Conservation (phyloP, 345 rosid genomes). For the Murraya paniculata region DNA sequence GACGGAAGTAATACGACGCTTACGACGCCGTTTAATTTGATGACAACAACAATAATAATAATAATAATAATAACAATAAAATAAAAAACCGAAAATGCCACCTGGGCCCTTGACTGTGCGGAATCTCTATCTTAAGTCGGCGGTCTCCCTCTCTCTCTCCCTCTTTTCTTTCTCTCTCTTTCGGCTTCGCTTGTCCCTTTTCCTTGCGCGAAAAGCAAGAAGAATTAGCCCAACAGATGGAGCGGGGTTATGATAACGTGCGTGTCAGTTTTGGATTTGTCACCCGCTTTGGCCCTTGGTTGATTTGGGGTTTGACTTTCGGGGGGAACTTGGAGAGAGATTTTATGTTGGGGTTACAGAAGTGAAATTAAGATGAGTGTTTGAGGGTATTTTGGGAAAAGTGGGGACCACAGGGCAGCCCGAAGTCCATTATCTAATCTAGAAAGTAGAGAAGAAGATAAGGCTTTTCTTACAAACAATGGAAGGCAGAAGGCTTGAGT, state of each 20-base stretch:
- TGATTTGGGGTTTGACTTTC: background rate
- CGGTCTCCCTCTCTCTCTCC: constrained; percentile 1
- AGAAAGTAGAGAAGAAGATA: too few relatives aligned
- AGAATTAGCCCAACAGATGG: background rate
- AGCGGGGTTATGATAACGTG: background rate
- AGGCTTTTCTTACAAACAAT: too few relatives aligned
- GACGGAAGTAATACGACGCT: background rate
- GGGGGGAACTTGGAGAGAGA: background rate
- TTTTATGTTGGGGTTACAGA: background rate
- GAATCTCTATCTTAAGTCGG: constrained; percentile 16
- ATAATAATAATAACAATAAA: too few relatives aligned
- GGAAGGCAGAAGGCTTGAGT: too few relatives aligned
- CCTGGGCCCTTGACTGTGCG: background rate
- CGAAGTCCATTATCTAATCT: too few relatives aligned
- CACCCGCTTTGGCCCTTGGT: background rate
- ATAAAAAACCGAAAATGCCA: background rate
- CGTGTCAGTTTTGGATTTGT: background rate
- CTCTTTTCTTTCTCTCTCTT: background rate
- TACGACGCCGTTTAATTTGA: constrained; percentile 20
- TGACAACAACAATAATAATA: background rate
- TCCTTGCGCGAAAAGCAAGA: constrained; percentile 29
- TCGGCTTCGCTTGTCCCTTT: background rate
- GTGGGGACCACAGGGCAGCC: too few relatives aligned
- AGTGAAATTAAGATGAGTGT: background rate
- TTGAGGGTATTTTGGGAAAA: background rate